Base-by-base conservation (phyloP, 2,329 filamentous ascomycete species). In the Trichoderma simmonsii region DNA sequence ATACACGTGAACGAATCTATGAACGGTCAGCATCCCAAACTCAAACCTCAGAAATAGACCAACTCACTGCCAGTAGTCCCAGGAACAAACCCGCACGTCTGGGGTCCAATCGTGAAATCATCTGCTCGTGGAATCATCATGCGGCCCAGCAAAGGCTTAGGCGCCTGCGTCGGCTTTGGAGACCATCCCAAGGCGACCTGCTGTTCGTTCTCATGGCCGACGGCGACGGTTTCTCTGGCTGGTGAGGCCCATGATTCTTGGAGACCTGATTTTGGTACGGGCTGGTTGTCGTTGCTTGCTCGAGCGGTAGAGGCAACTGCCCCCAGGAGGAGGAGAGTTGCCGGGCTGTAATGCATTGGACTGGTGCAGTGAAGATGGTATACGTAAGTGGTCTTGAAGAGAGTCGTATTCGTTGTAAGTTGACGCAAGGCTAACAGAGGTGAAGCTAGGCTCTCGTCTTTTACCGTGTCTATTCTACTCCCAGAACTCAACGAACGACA, bases 61-160 rank as follows among this genome's bases (percentile, higher is more conserved):
- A 24, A 60, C 80, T 78, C 72, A 82, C 80, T 77, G 72, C 76
- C 77, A 30, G 48, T 43, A 48, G 75, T 73, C 21, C 66, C 69
- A 8, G 61, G 65, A 18, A 79, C 74, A 64, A 76, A 82, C 9
- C 80, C 80, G 61, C 81, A 82, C 1, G 80, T 81, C 36, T 74
- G 74, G 4, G 76, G 66, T 2, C 71, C 74, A 26, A 81, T 66
- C 2, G 75, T 79, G 51, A 77, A 80, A 1, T 75, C 80, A 4
- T 78, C 75, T 8, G 77, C 71, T 18, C 80, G 78, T 5, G 73
- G 73, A 69, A 78, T 32, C 26, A 81, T 60, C 76, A 81, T 80
- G 4, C 79, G 74, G 2, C 76, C 81, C 61, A 78, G 61, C 28
- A 78, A 69, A 12, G 77, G 73, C 36, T 72, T 76, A 1, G 80